Evolutionary conservation across 768 basidiomycete species (phyloP).

Genomic region (Boletus eberwhitei): DNA sequence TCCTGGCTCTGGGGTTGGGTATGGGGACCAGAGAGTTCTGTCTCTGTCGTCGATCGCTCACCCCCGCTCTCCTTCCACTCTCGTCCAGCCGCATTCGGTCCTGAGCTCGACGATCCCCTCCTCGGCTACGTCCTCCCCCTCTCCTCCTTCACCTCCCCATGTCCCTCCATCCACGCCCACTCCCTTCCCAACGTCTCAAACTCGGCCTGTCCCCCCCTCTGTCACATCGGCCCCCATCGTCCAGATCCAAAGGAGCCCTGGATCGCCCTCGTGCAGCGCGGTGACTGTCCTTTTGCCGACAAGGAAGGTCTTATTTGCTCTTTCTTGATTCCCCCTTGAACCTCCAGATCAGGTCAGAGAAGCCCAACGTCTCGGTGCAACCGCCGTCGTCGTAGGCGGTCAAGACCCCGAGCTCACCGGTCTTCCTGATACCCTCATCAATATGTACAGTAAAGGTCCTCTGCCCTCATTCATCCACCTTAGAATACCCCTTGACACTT

Average conservation of each 20-base stretch:
- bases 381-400: constrained; percentile 91
- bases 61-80: constrained; percentile 71
- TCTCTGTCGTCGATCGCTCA: constrained; percentile 72
- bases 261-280: constrained; percentile 90
- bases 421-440: constrained; percentile 73
- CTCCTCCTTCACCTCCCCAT: constrained; percentile 59
- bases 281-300: constrained; percentile 85
- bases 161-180: constrained; percentile 25
- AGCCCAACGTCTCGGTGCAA: constrained; percentile 71
- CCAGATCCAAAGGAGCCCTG: constrained; percentile 69
- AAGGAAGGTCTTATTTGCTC: constrained; percentile 56
- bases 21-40: constrained; percentile 65
- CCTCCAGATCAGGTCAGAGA: constrained; percentile 41
- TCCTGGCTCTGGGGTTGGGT: constrained; percentile 63
- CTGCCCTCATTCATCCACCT: constrained; percentile 34
- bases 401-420: constrained; percentile 62
- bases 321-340: background rate
- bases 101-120: constrained; percentile 63
- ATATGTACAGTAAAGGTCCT: constrained; percentile 89
- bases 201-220: constrained; percentile 68
- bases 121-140: constrained; percentile 71
- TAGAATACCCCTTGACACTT: constrained; percentile 1
- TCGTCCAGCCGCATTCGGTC: constrained; percentile 73
- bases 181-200: constrained; percentile 31
- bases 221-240: constrained; percentile 48